These are phyloP conservation scores for Allomyces arbusculus DNA, from an alignment of 192 early-diverging fungal genomes.

Conservation along the genomic window DNA sequence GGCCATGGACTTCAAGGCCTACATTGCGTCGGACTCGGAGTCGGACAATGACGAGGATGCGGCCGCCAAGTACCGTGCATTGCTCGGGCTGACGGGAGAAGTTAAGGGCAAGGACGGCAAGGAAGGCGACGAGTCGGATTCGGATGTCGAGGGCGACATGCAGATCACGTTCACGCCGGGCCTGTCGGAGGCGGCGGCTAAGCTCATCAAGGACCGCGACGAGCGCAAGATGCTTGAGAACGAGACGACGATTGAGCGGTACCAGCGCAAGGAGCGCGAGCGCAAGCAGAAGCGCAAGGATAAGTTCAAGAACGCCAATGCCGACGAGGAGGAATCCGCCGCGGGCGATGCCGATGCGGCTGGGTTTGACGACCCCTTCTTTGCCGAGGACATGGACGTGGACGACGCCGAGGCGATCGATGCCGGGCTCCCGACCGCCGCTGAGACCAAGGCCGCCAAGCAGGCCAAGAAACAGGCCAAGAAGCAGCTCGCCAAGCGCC, in stretches of 20 bases:
- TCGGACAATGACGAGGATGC: conserved; percentile 38
- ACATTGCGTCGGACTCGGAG: conserved; percentile 54
- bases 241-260: conserved; percentile 68
- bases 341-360: conserved; percentile 34
- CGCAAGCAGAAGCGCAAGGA: conserved; percentile 43
- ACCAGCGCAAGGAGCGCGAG: conserved; percentile 65
- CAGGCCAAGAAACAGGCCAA: conserved; percentile 18
- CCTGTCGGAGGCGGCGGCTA: conserved; percentile 47
- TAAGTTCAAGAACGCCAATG: conserved; percentile 12
- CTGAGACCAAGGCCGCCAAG: conserved; percentile 72
- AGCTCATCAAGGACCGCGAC: conserved; percentile 26
- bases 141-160: conserved; percentile 46
- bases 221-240: conserved; percentile 21
- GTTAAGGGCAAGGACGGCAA: conserved; percentile 4
- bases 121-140: conserved; percentile 15
- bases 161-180: conserved; percentile 93
- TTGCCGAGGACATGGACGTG: conserved; percentile 32
- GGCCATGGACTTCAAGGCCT: conserved; percentile 76
- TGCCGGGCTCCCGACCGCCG: conserved; percentile 24
- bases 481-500: conserved; percentile 12
- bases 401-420: conserved; percentile 16
- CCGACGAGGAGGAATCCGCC: conserved; percentile 21
- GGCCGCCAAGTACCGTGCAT: conserved; percentile 21
- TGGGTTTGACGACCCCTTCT: conserved; percentile 23
- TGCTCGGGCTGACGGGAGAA: conserved; percentile 9